Evolutionary conservation across 75 land plant genomes (phyloP).

Genomic region (Larix kaempferi): DNA sequence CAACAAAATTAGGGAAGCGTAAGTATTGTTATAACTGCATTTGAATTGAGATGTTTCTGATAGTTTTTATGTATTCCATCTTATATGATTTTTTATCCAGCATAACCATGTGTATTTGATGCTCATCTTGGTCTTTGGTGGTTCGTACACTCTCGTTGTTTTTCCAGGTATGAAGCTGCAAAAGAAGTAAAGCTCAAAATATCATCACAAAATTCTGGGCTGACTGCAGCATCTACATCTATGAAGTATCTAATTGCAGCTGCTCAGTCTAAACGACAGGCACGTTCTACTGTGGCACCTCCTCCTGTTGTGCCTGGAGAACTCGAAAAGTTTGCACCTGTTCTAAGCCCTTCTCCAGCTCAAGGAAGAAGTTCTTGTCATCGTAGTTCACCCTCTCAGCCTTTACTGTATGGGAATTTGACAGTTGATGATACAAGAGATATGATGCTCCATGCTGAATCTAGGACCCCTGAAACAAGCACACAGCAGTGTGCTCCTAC

Average conservation of each 20-base stretch:
- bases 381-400: constrained; percentile 14
- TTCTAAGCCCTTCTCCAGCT: constrained; percentile 16
- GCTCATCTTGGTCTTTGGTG: neutral
- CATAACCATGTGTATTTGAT: constrained; percentile 2
- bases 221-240: constrained; percentile 9
- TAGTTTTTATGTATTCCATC: constrained; percentile 1
- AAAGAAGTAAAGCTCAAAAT: constrained; percentile 14
- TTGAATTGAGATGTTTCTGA: neutral
- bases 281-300: constrained; percentile 15
- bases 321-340: constrained; percentile 11
- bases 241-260: constrained; percentile 30
- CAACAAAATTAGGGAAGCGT: constrained; percentile 19
- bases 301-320: neutral
- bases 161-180: constrained; percentile 23
- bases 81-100: neutral
- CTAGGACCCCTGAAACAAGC: constrained; percentile 17
- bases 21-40: constrained; percentile 10
- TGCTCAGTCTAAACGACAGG: constrained; percentile 13
- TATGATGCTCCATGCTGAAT: constrained; percentile 12
- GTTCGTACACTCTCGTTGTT: constrained; percentile 7
- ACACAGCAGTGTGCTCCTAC: constrained; percentile 4
- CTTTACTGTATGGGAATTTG: constrained; percentile 4
- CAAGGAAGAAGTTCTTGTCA: constrained; percentile 14
- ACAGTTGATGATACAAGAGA: constrained; percentile 17
- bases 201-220: constrained; percentile 7